These are phyloP conservation scores for Fraxinus floribunda DNA, from an alignment of 305 asterid genomes.

Conservation along the genomic window DNA sequence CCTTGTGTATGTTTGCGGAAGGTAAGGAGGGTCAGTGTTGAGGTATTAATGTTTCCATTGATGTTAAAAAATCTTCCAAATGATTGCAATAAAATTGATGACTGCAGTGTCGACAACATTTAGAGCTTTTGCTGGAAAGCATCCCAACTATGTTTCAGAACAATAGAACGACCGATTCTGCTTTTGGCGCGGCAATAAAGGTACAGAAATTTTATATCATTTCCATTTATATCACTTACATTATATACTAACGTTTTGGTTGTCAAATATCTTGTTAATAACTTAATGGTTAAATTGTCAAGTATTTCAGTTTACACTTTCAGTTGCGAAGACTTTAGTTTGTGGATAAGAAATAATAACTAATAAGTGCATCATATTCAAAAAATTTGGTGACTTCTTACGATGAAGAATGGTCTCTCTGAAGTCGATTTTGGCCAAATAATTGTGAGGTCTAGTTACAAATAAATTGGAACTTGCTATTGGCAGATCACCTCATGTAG, in stretches of 20 bases:
- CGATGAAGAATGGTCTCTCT: not conserved
- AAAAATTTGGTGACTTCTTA: not conserved
- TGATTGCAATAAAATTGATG: slow-evolving; percentile 21
- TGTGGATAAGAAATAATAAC: slow-evolving; percentile 15
- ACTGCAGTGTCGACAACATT: slow-evolving; percentile 88
- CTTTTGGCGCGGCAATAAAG: slow-evolving; percentile 96
- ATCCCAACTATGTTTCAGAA: slow-evolving; percentile 91
- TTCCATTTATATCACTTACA: not conserved
- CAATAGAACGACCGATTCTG: slow-evolving; percentile 83
- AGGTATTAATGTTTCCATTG: slow-evolving; percentile 11
- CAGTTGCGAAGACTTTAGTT: not conserved
- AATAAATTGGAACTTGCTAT: not conserved
- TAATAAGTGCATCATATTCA: slow-evolving; percentile 3
- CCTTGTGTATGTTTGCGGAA: not conserved
- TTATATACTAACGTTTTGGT: not conserved
- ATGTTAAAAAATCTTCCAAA: slow-evolving; percentile 7
- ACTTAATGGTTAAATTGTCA: not conserved
- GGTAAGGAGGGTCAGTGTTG: slow-evolving; percentile 4
- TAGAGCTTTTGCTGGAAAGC: slow-evolving; percentile 82
- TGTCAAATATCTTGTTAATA: slow-evolving; percentile 3
- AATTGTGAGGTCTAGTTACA: not conserved
- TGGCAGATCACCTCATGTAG: slow-evolving; percentile 2
- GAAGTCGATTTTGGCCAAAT: not conserved
- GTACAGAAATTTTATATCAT: slow-evolving; percentile 33
- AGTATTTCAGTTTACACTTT: slow-evolving; percentile 1